Evolutionary conservation across 2,329 filamentous ascomycete species (phyloP).

Genomic region (Cercospora janseana): DNA sequence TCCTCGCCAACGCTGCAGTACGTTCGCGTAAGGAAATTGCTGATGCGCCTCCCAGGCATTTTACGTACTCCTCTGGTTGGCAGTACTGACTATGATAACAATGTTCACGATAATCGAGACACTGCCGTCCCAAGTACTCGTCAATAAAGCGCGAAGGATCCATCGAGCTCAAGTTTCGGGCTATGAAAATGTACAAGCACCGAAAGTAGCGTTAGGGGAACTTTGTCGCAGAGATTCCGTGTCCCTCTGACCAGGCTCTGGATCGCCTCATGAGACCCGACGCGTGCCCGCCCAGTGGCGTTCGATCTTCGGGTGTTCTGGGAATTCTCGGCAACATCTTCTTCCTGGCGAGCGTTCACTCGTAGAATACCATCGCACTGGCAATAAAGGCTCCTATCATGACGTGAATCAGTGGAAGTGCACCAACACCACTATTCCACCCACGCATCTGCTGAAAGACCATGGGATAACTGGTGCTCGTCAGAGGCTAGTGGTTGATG

Average conservation of each 20-base stretch:
- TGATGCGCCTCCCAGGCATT: too few species aligned
- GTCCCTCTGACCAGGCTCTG: slow-evolving; percentile 55
- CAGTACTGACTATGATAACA: slow-evolving; percentile 33
- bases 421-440: slow-evolving; percentile 55
- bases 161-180: slow-evolving; percentile 49
- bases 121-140: slow-evolving; percentile 50
- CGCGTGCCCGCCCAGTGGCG: too few species aligned
- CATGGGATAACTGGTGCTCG: not conserved
- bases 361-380: slow-evolving; percentile 42
- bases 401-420: slow-evolving; percentile 53
- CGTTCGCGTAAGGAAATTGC: too few species aligned
- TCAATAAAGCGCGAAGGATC: slow-evolving; percentile 54
- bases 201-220: slow-evolving; percentile 49
- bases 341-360: slow-evolving; percentile 42
- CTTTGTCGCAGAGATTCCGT: slow-evolving; percentile 48
- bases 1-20: too few species aligned
- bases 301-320: slow-evolving; percentile 44
- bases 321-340: slow-evolving; percentile 40
- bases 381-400: slow-evolving; percentile 51
- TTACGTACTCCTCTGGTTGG: slow-evolving; percentile 45
- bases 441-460: slow-evolving; percentile 54
- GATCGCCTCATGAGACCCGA: slow-evolving; percentile 54
- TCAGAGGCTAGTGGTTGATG: slow-evolving; percentile 36
- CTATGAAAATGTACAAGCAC: slow-evolving; percentile 53
- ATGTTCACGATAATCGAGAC: slow-evolving; percentile 61